Evolutionary conservation across 805 yeast species (phyloP).

Genomic region (Zygotorulaspora florentina): DNA sequence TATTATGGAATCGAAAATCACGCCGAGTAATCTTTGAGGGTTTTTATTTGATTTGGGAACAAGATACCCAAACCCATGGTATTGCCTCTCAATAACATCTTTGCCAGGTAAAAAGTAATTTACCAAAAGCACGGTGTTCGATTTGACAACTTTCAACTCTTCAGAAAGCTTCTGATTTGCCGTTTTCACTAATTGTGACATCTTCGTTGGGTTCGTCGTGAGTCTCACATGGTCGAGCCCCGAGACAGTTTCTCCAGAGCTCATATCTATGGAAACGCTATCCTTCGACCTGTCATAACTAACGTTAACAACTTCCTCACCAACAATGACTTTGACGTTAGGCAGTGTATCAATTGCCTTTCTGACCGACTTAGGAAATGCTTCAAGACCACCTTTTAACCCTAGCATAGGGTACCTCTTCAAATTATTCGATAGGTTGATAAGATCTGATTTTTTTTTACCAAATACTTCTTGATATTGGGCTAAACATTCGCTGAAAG

Average conservation of each 20-base stretch:
- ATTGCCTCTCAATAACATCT: conserved; percentile 37
- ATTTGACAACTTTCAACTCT: conserved; percentile 27
- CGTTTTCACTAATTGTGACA: conserved; percentile 35
- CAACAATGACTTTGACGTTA: conserved; percentile 32
- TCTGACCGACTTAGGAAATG: conserved; percentile 45
- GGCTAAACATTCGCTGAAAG: conserved; percentile 31
- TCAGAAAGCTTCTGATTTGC: conserved; percentile 16
- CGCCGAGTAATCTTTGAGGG: conserved; percentile 66
- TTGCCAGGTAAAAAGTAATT: conserved; percentile 57
- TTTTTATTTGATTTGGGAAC: conserved; percentile 56
- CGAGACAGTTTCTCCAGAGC: conserved; percentile 2
- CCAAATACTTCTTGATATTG: conserved; percentile 41
- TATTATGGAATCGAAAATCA: conserved; percentile 84
- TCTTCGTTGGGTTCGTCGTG: conserved; percentile 46
- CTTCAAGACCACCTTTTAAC: conserved; percentile 52
- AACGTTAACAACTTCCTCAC: conserved; percentile 11
- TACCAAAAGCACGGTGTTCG: conserved; percentile 55
- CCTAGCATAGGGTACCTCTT: conserved; percentile 60
- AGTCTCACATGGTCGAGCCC: conserved; percentile 55
- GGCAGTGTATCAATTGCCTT: conserved; percentile 35
- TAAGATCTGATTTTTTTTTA: conserved; percentile 38
- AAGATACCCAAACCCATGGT: conserved; percentile 81
- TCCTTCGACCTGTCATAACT: conserved; percentile 3
- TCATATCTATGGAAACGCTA: conserved; percentile 3
- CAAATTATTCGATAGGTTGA: conserved; percentile 36